These are phyloP conservation scores for Sporothrix pallida DNA, from an alignment of 2,329 filamentous ascomycete genomes.

Conservation along the genomic window DNA sequence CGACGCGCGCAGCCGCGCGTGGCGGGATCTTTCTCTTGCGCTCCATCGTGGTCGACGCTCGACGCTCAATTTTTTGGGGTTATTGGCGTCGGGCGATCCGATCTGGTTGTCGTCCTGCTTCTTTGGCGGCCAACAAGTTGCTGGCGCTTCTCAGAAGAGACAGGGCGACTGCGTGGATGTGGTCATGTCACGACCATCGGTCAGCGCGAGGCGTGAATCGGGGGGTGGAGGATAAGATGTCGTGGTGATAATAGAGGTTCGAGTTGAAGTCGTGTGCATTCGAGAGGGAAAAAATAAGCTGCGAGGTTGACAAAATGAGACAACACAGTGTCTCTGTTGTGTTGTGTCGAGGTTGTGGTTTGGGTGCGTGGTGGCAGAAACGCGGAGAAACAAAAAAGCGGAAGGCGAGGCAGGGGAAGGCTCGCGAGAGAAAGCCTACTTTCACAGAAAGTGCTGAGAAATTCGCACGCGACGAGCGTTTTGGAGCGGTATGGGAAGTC, in stretches of 20 bases:
- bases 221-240: background rate
- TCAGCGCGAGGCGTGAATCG: background rate
- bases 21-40: slow-evolving; percentile 69
- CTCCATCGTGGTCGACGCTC: slow-evolving; percentile 56
- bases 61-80: background rate
- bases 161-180: slow-evolving; percentile 33
- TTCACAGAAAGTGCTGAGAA: slow-evolving; percentile 22
- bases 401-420: slow-evolving; percentile 8
- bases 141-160: slow-evolving; percentile 32
- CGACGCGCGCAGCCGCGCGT: slow-evolving; percentile 64
- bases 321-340: slow-evolving; percentile 3
- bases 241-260: background rate
- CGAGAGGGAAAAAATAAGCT: no score
- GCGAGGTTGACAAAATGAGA: background rate
- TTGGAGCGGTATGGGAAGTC: background rate
- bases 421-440: slow-evolving; percentile 15
- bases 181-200: slow-evolving; percentile 35
- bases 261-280: background rate
- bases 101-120: background rate
- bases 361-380: slow-evolving; percentile 10
- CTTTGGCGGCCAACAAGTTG: slow-evolving; percentile 6
- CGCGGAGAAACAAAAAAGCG: slow-evolving; percentile 33
- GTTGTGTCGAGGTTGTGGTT: slow-evolving; percentile 8
- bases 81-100: background rate
- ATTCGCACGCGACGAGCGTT: slow-evolving; percentile 32